Evolutionary conservation across 352 stramenopile species (phyloP).

Genomic region (Globisporangium carolinianum): DNA sequence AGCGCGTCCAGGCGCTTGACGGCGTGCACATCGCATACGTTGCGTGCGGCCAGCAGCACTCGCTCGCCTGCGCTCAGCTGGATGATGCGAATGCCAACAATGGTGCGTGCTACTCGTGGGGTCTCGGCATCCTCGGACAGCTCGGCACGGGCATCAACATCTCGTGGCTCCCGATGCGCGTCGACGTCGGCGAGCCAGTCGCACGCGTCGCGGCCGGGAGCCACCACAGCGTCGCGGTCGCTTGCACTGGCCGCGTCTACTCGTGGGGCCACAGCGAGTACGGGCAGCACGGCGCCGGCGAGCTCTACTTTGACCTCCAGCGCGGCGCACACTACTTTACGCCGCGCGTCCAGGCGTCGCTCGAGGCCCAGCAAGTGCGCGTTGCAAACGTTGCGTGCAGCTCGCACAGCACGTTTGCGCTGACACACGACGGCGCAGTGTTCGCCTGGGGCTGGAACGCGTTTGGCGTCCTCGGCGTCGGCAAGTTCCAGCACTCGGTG

Average conservation of each 20-base stretch:
- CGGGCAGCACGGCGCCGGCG: constrained; percentile 64
- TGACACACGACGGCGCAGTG: constrained; percentile 41
- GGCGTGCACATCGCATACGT: constrained; percentile 51
- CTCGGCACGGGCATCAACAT: constrained; percentile 59
- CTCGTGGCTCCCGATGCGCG: constrained; percentile 51
- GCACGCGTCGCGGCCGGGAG: constrained; percentile 57
- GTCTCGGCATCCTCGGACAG: constrained; percentile 65
- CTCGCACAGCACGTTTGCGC: constrained; percentile 68
- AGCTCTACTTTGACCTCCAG: constrained; percentile 66
- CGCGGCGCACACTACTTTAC: constrained; percentile 71
- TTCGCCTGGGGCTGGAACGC: constrained; percentile 88
- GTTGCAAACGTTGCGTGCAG: constrained; percentile 45
- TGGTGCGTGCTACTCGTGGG: constrained; percentile 68
- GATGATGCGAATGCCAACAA: constrained; percentile 9
- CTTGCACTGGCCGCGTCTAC: constrained; percentile 47
- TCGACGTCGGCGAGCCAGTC: constrained; percentile 43
- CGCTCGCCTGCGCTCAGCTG: constrained; percentile 43
- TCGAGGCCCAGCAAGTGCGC: constrained; percentile 26
- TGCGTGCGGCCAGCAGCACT: constrained; percentile 71
- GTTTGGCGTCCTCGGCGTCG: constrained; percentile 67
- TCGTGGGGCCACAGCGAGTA: constrained; percentile 82
- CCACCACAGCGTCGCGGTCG: constrained; percentile 70
- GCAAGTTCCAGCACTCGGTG: constrained; percentile 68
- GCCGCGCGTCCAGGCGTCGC: constrained; percentile 45
- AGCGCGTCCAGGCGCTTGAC: constrained; percentile 37